Percentiles rank a stretch among this genome's conserved stretches.
Conservation (phyloP, 1,139 yeast genomes). For the Lodderomyces pseudojiufengensis region DNA sequence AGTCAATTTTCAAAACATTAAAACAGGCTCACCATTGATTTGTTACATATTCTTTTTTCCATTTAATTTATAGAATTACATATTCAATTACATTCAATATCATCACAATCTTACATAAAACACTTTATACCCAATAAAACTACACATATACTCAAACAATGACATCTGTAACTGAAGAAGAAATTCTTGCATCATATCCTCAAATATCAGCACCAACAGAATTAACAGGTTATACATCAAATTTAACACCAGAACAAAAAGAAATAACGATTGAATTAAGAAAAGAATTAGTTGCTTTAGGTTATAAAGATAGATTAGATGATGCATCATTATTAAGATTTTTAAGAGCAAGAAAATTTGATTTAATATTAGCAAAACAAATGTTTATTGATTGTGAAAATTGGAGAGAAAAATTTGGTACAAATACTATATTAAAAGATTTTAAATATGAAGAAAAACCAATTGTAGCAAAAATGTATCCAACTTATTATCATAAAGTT, state of each 20-base stretch:
- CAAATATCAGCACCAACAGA: slow-evolving; percentile 59
- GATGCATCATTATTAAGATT: slow-evolving; percentile 88
- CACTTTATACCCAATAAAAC: too few relatives aligned
- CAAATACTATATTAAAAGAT: slow-evolving; percentile 79
- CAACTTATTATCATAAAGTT: slow-evolving; percentile 95
- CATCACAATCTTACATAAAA: too few relatives aligned
- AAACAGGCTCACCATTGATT: too few relatives aligned
- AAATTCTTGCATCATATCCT: slow-evolving; percentile 55
- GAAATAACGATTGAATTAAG: slow-evolving; percentile 56
- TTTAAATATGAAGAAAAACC: slow-evolving; percentile 91
- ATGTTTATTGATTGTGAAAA: slow-evolving; percentile 88
- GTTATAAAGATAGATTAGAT: slow-evolving; percentile 73
- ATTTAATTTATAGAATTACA: too few relatives aligned
- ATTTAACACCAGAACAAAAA: slow-evolving; percentile 67
- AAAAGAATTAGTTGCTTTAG: slow-evolving; percentile 54
- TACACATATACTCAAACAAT: slow-evolving; percentile 8
- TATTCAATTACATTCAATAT: too few relatives aligned
- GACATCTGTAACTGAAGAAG: slow-evolving; percentile 21
- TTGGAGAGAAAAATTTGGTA: slow-evolving; percentile 87
- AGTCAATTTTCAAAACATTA: too few relatives aligned
- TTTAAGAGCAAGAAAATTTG: slow-evolving; percentile 93
- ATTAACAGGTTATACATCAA: slow-evolving; percentile 79
- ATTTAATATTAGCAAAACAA: slow-evolving; percentile 67
- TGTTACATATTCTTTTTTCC: too few relatives aligned
- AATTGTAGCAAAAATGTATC: slow-evolving; percentile 82